phyloP scores from a whole-genome alignment of 306 rosid genomes.

The Fragaria iinumae region DNA sequence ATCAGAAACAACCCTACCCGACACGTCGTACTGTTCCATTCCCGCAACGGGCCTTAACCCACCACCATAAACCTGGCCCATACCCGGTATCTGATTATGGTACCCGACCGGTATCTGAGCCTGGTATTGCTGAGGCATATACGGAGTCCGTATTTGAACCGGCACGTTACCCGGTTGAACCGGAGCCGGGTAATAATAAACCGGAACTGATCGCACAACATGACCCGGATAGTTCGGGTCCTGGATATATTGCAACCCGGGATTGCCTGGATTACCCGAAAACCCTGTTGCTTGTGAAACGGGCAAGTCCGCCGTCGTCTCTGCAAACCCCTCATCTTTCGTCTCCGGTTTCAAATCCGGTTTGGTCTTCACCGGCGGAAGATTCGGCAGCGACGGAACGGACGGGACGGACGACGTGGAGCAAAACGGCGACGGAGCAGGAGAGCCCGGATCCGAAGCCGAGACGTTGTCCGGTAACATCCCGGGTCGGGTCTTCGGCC shows the following conservation, averaged over 20 bases:
- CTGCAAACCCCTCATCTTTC: constrained; percentile 32
- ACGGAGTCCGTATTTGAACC: constrained; percentile 39
- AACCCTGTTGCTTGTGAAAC: constrained; percentile 26
- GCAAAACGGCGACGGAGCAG: constrained; percentile 63
- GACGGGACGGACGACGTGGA: constrained; percentile 60
- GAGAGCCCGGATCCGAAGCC: constrained; percentile 78
- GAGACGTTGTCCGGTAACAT: constrained; percentile 44
- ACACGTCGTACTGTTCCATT: constrained; percentile 41
- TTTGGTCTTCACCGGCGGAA: constrained; percentile 79
- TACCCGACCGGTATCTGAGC: constrained; percentile 49
- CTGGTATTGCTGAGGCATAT: constrained; percentile 53
- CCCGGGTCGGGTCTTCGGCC: constrained; percentile 34
- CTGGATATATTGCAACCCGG: constrained; percentile 36
- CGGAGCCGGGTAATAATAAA: constrained; percentile 55
- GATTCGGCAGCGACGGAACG: constrained; percentile 54
- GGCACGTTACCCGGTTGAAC: constrained; percentile 17
- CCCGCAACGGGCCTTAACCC: constrained; percentile 43
- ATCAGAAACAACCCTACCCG: constrained; percentile 30
- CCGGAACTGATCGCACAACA: constrained; percentile 35
- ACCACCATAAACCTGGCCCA: constrained; percentile 51
- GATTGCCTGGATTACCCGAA: constrained; percentile 23
- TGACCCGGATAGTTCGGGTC: constrained; percentile 45
- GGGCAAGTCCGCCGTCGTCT: constrained; percentile 27
- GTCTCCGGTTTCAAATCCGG: constrained; percentile 40
- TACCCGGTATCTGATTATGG: constrained; percentile 42